Evolutionary conservation across 768 basidiomycete genomes (phyloP), one percentile per base, ranked within the genome.

Genomic region (Grammothele lineata): DNA sequence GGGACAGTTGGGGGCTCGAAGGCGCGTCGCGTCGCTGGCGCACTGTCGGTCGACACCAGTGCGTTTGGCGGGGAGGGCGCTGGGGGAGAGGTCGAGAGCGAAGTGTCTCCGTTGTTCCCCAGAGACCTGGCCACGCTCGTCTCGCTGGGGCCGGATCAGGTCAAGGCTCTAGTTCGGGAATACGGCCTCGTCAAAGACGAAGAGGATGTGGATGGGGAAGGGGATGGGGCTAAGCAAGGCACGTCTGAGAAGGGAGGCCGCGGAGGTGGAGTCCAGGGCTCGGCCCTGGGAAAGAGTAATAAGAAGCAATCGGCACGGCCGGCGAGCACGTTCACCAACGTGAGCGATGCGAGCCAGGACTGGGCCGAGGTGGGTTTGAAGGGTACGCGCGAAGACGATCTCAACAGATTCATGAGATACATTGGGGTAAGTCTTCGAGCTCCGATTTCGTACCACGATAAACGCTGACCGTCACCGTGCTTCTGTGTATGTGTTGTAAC

Each of bases 61-160:
- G 19, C 37, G 19, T 19, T 11, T 21, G 37, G 37, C 27, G 27
- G n/a, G 37, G 37, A 37, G 21, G 2, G 12, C 37, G 37, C 14
- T 43, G 43, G 5, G 64, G 69, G 1, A 8, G 11, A 30, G 15
- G 17, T 12, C 4, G 14, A 5, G 17, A 23, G 24, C 12, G 70
- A 68, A 0, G 62, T 71, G 5, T 78, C 76, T 3, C 64, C 70
- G 1, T 57, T 72, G 25, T 77, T 77, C 61, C 77, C 78, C 14
- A 63, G 63, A n/a, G 69, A 76, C 48, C 57, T 78, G 30, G 60
- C 63, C n/a, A 62, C 66, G 3, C 62, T 81, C 9, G 71, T 76
- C 52, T 58, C 66, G n/a, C 63, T 77, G 21, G 65, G 62, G 14
- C 62, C 71, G n/a, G 68, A 69, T 12, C 62, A 64, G 18, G 69